Percentiles rank a stretch among this genome's conserved stretches.
These are phyloP conservation scores for Collybia sp. DNA, from an alignment of 768 basidiomycete species.

Conservation along the genomic window DNA sequence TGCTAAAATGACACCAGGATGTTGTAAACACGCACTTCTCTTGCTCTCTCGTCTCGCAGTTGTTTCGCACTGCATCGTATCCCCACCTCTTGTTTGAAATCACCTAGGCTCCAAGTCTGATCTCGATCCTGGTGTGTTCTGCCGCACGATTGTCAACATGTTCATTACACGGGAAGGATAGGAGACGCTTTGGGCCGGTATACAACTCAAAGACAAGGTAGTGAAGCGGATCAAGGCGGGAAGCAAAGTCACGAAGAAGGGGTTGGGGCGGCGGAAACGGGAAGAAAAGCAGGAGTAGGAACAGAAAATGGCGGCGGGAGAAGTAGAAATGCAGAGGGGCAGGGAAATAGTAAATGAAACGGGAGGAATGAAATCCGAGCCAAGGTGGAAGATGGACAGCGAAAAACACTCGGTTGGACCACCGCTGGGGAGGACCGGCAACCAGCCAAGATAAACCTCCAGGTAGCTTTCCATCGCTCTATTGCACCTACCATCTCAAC, in stretches of 20 bases:
- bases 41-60: too few relatives aligned
- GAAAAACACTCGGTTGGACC: constrained; percentile 44
- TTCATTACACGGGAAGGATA: constrained; percentile 33
- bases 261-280: constrained; percentile 39
- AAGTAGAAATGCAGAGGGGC: constrained; percentile 35
- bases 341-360: constrained; percentile 29
- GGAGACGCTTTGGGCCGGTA: constrained; percentile 54
- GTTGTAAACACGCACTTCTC: too few relatives aligned
- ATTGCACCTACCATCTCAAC: constrained; percentile 1
- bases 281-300: constrained; percentile 52
- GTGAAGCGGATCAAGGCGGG: constrained; percentile 52
- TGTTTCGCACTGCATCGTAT: too few relatives aligned
- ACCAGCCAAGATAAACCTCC: constrained; percentile 45
- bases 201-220: constrained; percentile 56
- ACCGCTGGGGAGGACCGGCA: constrained; percentile 64
- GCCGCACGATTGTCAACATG: too few relatives aligned
- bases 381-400: constrained; percentile 30
- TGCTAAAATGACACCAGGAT: too few relatives aligned
- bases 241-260: constrained; percentile 41
- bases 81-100: too few relatives aligned
- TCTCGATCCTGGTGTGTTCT: too few relatives aligned
- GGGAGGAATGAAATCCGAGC: constrained; percentile 22
- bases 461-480: constrained; percentile 31
- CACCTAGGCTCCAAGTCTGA: too few relatives aligned
- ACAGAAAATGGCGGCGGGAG: constrained; percentile 35